Evolutionary conservation across 208 protist species (phyloP).

Genomic region (Leishmania lainsoni): DNA sequence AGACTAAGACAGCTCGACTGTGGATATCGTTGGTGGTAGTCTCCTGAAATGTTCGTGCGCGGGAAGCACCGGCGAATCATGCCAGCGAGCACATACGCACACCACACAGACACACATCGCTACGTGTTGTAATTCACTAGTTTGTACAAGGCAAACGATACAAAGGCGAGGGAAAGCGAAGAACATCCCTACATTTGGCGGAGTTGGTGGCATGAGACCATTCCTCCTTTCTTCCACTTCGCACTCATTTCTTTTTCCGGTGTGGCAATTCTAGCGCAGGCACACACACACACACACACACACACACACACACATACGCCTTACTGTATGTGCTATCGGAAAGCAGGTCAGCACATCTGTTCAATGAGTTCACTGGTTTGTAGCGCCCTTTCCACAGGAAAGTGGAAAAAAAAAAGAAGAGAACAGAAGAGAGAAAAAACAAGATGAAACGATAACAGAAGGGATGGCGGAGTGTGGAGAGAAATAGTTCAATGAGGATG

Average conservation of each 20-base stretch:
- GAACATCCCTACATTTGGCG: background rate
- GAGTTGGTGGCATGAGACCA: background rate
- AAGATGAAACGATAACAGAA: background rate
- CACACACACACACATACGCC: too few relatives aligned
- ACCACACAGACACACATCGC: background rate
- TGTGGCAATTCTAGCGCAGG: too few relatives aligned
- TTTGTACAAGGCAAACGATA: background rate
- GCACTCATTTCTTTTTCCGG: background rate
- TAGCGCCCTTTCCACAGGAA: background rate
- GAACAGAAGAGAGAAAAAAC: background rate
- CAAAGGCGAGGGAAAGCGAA: background rate
- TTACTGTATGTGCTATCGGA: background rate
- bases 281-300: too few relatives aligned
- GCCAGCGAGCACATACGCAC: background rate
- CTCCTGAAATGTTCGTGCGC: background rate
- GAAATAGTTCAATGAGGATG: background rate
- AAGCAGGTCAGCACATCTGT: background rate
- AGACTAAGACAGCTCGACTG: background rate
- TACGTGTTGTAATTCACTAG: too few relatives aligned
- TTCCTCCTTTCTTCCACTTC: background rate
- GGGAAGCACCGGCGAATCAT: background rate
- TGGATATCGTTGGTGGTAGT: background rate
- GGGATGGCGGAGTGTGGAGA: background rate
- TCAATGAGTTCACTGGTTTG: background rate
- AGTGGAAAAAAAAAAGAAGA: background rate